A percentile compares a stretch with the other conserved stretches of the same genome.
These are phyloP conservation scores for Ceratobasidium theobromae DNA, from an alignment of 1,284 basidiomycete genomes.

Conservation along the genomic window DNA sequence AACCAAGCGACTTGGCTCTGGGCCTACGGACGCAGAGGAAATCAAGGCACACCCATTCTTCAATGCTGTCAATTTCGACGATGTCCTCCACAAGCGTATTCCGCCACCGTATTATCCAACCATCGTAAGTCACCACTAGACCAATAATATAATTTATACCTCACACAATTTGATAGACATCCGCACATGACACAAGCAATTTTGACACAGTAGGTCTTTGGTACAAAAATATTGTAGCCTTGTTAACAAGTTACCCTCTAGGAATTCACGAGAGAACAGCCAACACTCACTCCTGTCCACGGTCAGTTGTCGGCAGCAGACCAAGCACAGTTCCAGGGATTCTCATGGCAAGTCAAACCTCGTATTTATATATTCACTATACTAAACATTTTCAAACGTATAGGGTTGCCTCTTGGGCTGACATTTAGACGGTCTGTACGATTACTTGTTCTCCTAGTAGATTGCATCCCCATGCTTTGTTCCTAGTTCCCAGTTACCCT, in stretches of 20 bases:
- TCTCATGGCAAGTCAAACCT: slow-evolving; percentile 73
- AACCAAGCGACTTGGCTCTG: slow-evolving; percentile 89
- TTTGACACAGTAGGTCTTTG: slow-evolving; percentile 38
- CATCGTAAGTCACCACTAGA: slow-evolving; percentile 62
- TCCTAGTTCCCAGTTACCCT: slow-evolving; percentile 29
- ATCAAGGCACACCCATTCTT: slow-evolving; percentile 99
- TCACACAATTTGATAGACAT: slow-evolving; percentile 37
- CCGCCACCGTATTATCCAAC: slow-evolving; percentile 97
- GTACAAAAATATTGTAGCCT: neutral
- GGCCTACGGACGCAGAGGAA: slow-evolving; percentile 91
- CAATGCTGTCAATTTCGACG: slow-evolving; percentile 96
- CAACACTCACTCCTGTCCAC: slow-evolving; percentile 96
- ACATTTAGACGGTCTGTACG: slow-evolving; percentile 53
- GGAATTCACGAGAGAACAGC: slow-evolving; percentile 96
- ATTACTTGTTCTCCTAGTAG: slow-evolving; percentile 41
- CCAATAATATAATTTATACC: neutral
- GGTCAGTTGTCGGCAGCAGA: slow-evolving; percentile 90
- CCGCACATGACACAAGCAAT: slow-evolving; percentile 52
- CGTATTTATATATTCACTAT: neutral
- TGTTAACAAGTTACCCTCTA: slow-evolving; percentile 79
- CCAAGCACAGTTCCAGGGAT: slow-evolving; percentile 94
- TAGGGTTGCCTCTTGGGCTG: slow-evolving; percentile 72
- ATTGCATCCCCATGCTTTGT: neutral
- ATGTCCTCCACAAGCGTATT: slow-evolving; percentile 93
- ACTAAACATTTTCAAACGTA: slow-evolving; percentile 1